These are phyloP conservation scores for Zymoseptoria crescenta DNA, from an alignment of 2,329 filamentous ascomycete species.

Conservation along the genomic window DNA sequence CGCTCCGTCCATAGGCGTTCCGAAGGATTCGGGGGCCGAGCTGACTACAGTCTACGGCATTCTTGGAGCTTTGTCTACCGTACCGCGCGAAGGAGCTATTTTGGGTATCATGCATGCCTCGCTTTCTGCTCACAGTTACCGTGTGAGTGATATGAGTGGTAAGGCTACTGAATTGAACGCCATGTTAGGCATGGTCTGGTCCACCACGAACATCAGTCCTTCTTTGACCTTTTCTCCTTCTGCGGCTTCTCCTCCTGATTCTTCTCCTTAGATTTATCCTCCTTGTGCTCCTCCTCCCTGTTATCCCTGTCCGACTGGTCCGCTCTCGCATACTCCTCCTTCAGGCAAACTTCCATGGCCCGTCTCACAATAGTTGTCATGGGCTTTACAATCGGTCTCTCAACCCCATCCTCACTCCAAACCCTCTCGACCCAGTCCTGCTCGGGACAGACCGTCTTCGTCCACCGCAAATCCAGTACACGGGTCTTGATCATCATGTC, in stretches of 20 bases:
- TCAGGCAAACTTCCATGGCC: constrained; percentile 14
- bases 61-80: too few relatives aligned
- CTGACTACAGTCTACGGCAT: too few relatives aligned
- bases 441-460: constrained; percentile 10
- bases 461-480: constrained; percentile 15
- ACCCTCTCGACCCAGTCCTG: constrained; percentile 9
- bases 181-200: too few relatives aligned
- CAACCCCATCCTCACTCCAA: constrained; percentile 12
- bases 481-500: constrained; percentile 16
- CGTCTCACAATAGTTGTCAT: constrained; percentile 15
- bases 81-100: too few relatives aligned
- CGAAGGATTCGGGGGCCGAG: too few relatives aligned
- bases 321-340: constrained; percentile 5
- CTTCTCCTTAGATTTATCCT: background rate
- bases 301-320: background rate
- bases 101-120: too few relatives aligned
- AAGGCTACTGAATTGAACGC: too few relatives aligned
- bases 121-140: too few relatives aligned
- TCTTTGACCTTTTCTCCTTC: background rate
- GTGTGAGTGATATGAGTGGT: too few relatives aligned
- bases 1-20: too few relatives aligned
- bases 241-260: background rate
- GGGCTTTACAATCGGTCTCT: constrained; percentile 11
- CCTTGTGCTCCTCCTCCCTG: background rate
- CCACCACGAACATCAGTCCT: background rate